These are phyloP conservation scores for Fusarium beomiforme DNA, from an alignment of 2,329 filamentous ascomycete genomes.

Conservation along the genomic window DNA sequence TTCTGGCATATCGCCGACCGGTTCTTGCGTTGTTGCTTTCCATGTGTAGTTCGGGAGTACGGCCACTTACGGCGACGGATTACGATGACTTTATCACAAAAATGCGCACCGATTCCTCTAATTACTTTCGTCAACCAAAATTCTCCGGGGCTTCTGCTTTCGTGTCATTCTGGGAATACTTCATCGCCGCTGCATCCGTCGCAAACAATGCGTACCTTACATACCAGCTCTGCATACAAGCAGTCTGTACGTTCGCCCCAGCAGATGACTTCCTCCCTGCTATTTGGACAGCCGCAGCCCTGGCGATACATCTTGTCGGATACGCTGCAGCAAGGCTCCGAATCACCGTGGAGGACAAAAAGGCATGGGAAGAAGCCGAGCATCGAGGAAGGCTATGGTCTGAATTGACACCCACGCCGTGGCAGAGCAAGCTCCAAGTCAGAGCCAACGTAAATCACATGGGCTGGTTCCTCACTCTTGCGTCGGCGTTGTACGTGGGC, in stretches of 20 bases:
- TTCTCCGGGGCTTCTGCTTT: not conserved
- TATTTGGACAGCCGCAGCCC: slow-evolving; percentile 1
- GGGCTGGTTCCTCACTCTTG: slow-evolving; percentile 13
- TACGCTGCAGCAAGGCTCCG: not conserved
- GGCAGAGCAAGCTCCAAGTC: slow-evolving; percentile 2
- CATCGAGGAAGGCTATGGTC: not conserved
- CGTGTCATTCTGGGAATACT: slow-evolving; percentile 10
- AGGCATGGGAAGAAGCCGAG: not conserved
- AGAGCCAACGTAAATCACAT: not conserved
- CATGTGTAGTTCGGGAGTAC: slow-evolving; percentile 22
- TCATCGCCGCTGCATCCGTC: slow-evolving; percentile 5
- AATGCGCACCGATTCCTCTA: slow-evolving; percentile 7
- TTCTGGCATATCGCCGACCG: slow-evolving; percentile 31
- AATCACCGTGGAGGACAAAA: not conserved
- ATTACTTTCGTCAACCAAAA: not conserved
- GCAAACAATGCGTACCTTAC: slow-evolving; percentile 22
- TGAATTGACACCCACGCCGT: slow-evolving; percentile 11
- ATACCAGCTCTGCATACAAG: slow-evolving; percentile 23
- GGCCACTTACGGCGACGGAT: slow-evolving; percentile 9
- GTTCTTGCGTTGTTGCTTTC: slow-evolving; percentile 30
- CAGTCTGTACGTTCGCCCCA: slow-evolving; percentile 29
- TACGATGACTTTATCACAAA: slow-evolving; percentile 6
- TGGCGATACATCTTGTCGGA: slow-evolving; percentile 1
- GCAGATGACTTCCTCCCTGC: slow-evolving; percentile 23
- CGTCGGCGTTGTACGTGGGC: slow-evolving; percentile 15